Conservation (phyloP, 2,329 filamentous ascomycete species). For the Aureobasidium sp. region DNA sequence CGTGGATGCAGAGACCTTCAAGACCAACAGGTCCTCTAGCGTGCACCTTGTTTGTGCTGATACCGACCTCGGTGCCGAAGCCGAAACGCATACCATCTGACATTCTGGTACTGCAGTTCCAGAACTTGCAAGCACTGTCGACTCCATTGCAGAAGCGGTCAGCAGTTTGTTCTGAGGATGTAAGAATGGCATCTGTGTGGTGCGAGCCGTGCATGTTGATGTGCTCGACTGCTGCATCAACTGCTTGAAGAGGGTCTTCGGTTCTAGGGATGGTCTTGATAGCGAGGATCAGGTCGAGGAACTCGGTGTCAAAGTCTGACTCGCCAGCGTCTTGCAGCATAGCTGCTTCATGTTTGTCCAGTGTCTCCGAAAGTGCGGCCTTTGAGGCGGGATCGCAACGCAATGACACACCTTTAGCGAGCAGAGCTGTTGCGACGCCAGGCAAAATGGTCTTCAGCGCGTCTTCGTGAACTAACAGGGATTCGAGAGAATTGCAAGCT, state of each 20-base stretch:
- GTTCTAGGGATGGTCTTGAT: constrained; percentile 62
- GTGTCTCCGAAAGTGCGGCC: constrained; percentile 48
- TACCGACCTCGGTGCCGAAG: constrained; percentile 96
- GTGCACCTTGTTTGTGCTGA: constrained; percentile 98
- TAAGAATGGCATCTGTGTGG: constrained; percentile 90
- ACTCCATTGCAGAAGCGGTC: constrained; percentile 77
- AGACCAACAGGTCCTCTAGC: constrained; percentile 86
- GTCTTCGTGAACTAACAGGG: constrained; percentile 72
- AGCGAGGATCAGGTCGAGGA: constrained; percentile 75
- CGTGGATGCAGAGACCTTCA: constrained; percentile 94
- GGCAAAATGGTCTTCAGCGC: constrained; percentile 63
- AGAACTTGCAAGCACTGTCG: constrained; percentile 89
- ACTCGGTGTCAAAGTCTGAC: constrained; percentile 79
- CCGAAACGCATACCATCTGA: constrained; percentile 96
- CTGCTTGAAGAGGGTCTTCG: constrained; percentile 21
- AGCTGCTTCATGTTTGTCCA: constrained; percentile 36
- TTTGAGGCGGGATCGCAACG: constrained; percentile 70
- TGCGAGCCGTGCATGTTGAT: constrained; percentile 90
- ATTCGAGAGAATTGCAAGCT: constrained; percentile 92
- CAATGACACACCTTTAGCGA: constrained; percentile 70
- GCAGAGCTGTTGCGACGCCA: constrained; percentile 62
- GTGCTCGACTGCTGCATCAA: constrained; percentile 71
- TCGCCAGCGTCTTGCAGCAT: constrained; percentile 59
- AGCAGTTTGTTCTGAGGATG: constrained; percentile 58
- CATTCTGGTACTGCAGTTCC: constrained; percentile 92